These are phyloP conservation scores for Aspergillus brunneoviolaceus DNA, from an alignment of 2,329 filamentous ascomycete genomes.

Conservation along the genomic window DNA sequence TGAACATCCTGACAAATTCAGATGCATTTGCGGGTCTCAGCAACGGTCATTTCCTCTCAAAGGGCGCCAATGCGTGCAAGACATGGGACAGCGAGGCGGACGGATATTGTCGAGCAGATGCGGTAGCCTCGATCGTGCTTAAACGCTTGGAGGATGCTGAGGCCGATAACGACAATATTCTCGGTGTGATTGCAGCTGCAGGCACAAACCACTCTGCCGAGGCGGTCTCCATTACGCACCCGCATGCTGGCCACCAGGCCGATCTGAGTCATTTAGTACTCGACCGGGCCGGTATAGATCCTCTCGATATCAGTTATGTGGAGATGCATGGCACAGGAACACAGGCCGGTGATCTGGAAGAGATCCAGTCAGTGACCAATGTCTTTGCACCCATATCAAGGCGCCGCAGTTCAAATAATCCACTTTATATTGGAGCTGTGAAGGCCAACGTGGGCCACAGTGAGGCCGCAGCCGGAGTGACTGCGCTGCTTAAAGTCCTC, in stretches of 20 bases:
- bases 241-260: conserved; percentile 40
- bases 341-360: conserved; percentile 41
- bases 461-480: conserved; percentile 24
- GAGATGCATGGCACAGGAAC: conserved; percentile 46
- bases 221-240: conserved; percentile 48
- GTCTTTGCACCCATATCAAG: conserved; percentile 27
- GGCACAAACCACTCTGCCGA: conserved; percentile 47
- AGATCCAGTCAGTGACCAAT: conserved; percentile 38
- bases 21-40: conserved; percentile 74
- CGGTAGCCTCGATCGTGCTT: conserved; percentile 49
- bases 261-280: conserved; percentile 40
- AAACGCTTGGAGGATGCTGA: conserved; percentile 53
- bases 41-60: conserved; percentile 42
- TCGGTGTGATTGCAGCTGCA: conserved; percentile 45
- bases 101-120: conserved; percentile 57
- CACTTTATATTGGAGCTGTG: conserved; percentile 29
- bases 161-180: conserved; percentile 47
- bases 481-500: no score
- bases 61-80: conserved; percentile 47
- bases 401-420: conserved; percentile 16
- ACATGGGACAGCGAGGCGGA: conserved; percentile 51
- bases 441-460: conserved; percentile 48
- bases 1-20: conserved; percentile 70
- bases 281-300: conserved; percentile 35
- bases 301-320: conserved; percentile 39